Evolutionary conservation across 495 filamentous ascomycete species (phyloP), one percentile per base, ranked within the genome.

Genomic region (Penicillium maclennaniae): DNA sequence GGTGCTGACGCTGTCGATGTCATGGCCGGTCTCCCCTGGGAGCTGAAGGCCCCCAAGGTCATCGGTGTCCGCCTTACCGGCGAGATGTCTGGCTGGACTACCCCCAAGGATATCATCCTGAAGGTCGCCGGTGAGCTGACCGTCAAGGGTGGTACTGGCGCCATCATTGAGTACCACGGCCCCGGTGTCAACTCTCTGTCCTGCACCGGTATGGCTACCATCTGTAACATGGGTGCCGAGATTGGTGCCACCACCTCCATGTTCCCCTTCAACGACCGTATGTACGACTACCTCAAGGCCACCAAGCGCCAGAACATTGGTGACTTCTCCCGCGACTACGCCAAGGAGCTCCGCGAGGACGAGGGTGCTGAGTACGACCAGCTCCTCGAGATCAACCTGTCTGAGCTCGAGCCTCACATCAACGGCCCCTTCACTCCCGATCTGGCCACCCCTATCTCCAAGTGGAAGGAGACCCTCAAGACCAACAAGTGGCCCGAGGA

Each of bases 391-490:
- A 86, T 98, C 76, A 92, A 98, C 79, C 83, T 98, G 36, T 86
- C 80, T 47, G 87, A 93, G 74, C 87, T 98, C 42, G 93, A 98
- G 81, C 93, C 93, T 36, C 90, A 98, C 73, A 89, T 98, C 79
- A 98, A 98, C 79, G 93, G 93, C 61, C 93, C 93, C 49, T 98
- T 98, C 84, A 98, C 93, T n/a, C 93, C 93, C 54, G 93, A 98
- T 85, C 85, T 98, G 72, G 91, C 92, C 42, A 97, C 93, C 39
- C 93, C 93, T 17, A 91, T 98, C 76, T 95, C 91, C 72, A 88
- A 97, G 79, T 97, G 97, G 77, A 90, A 90, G 72, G 86, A 92
- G 70, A 89, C 93, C 61, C 93, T 92, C 56, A 87, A 92, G 81
- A 77, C 81, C 60, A 96, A 98, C 76, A 86, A 86, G 72, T 98